A percentile compares a stretch with the other conserved stretches of the same genome.
phyloP scores from a whole-genome alignment of 805 yeast species.

The Starmerella davenportii region DNA sequence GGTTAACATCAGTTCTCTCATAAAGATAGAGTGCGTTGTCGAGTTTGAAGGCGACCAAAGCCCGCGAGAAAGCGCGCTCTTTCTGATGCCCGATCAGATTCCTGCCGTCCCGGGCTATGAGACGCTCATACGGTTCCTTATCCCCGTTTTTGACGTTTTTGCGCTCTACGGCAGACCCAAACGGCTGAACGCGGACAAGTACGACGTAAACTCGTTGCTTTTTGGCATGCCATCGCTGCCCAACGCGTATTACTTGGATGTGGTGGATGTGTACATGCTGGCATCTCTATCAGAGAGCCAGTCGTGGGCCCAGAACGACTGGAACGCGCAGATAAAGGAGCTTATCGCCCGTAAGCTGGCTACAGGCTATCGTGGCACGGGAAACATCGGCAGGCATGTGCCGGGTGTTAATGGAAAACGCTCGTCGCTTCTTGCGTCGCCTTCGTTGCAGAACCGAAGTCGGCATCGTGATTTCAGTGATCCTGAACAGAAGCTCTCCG shows the following conservation, averaged over 20 bases:
- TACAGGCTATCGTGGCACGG: slow-evolving; percentile 30
- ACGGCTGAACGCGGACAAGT: slow-evolving; percentile 55
- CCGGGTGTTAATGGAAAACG: neutral
- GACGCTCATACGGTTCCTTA: slow-evolving; percentile 61
- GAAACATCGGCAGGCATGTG: slow-evolving; percentile 20
- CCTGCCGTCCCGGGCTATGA: slow-evolving; percentile 72
- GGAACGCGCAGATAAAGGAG: slow-evolving; percentile 41
- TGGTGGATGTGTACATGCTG: slow-evolving; percentile 37
- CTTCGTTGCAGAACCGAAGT: neutral
- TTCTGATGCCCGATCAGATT: slow-evolving; percentile 69
- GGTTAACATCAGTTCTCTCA: slow-evolving; percentile 72
- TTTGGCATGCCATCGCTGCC: slow-evolving; percentile 78
- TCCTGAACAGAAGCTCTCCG: neutral
- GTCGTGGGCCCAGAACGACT: slow-evolving; percentile 40
- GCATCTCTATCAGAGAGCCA: slow-evolving; percentile 23
- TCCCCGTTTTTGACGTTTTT: slow-evolving; percentile 62
- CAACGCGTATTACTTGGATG: slow-evolving; percentile 49
- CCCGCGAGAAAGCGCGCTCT: slow-evolving; percentile 37
- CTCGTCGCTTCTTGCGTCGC: slow-evolving; percentile 1
- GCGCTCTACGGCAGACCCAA: slow-evolving; percentile 67
- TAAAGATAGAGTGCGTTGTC: slow-evolving; percentile 74
- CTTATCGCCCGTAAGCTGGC: slow-evolving; percentile 35
- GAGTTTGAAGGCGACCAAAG: slow-evolving; percentile 26
- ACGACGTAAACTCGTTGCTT: slow-evolving; percentile 44
- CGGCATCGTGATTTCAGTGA: neutral